Percentiles rank a stretch among this genome's conserved stretches.
Conservation (phyloP, 2,329 filamentous ascomycete species). For the Phyllosticta citrichinensis region DNA sequence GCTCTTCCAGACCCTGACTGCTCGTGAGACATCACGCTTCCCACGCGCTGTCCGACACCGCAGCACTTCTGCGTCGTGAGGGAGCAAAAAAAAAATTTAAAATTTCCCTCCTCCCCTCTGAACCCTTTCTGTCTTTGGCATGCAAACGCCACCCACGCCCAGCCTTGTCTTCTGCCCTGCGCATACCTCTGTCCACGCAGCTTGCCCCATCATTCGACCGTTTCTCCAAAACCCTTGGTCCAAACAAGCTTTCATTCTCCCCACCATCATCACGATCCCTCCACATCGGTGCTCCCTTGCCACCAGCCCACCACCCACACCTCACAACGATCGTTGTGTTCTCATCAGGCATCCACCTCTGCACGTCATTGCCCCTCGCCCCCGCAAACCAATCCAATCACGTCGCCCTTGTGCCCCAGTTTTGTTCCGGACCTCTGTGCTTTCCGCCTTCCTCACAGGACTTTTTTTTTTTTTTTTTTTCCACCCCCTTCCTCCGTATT, state of each 20-base stretch:
- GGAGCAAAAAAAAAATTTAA: background rate
- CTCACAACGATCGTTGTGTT: background rate
- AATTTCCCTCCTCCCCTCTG: no score
- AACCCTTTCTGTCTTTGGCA: background rate
- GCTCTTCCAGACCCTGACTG: background rate
- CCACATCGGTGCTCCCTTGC: background rate
- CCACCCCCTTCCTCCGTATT: background rate
- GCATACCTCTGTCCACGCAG: background rate
- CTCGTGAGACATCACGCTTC: background rate
- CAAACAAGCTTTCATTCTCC: background rate
- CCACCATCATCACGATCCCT: background rate
- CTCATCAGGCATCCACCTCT: background rate
- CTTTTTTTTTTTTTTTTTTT: background rate
- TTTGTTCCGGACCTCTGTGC: background rate
- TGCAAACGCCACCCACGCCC: background rate
- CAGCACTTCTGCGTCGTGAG: background rate
- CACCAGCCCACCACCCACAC: background rate
- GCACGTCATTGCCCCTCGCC: background rate
- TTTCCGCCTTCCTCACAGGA: background rate
- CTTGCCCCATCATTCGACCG: background rate
- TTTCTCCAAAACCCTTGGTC: background rate
- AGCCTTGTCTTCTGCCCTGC: background rate
- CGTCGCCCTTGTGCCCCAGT: background rate
- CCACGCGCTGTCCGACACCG: background rate
- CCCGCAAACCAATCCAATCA: background rate